Evolutionary conservation across 352 stramenopile genomes (phyloP), one percentile per base, ranked within the genome.

Genomic region (Globisporangium heterothallicum): DNA sequence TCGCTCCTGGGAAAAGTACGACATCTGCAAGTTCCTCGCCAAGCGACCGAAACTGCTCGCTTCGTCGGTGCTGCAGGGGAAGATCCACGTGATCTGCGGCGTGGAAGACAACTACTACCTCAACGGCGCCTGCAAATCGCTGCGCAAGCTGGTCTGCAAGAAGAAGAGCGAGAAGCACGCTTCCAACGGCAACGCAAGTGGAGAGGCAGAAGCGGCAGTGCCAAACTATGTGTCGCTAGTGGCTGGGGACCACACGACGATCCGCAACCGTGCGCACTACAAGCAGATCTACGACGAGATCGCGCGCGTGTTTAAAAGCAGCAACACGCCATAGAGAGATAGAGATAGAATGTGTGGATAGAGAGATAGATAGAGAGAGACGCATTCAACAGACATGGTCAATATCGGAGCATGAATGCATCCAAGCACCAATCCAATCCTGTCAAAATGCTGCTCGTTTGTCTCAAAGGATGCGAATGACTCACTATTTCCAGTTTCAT

Each of bases 81-180:
- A 88, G 35, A 56, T 91, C 42, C 77, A 88, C 46, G 80, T 91
- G 6, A 70, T 88, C 41, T 91, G 80, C 44, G 80, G 80, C 7
- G 21, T 61, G 13, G 80, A 91, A 41, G 80, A 91, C 59, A 88
- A 70, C 26, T 88, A 88, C 66, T 88, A 88, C 66, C 66, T 91
- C 19, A 63, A 91, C 53, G 67, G 64, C 35, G 80, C 77, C 14
- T 91, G 80, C 49, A 64, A 74, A 19, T 72, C 72, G 38, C 53
- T 91, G 32, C 77, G 81, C 41, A 60, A 70, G 43, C 22, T 88
- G 12, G 58, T 91, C 26, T 70, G 68, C 18, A 59, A 49, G 6
- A 63, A 46, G 12, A 61, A 72, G 16, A 34, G 21, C 10, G 52
- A 26, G 16, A 40, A 22, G 3, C 19, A 59, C 29, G 29, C 34